Percentiles rank a stretch among this genome's conserved stretches.
Evolutionary conservation across 495 filamentous ascomycete genomes (phyloP).

Genomic region (Penicillium coffeae): DNA sequence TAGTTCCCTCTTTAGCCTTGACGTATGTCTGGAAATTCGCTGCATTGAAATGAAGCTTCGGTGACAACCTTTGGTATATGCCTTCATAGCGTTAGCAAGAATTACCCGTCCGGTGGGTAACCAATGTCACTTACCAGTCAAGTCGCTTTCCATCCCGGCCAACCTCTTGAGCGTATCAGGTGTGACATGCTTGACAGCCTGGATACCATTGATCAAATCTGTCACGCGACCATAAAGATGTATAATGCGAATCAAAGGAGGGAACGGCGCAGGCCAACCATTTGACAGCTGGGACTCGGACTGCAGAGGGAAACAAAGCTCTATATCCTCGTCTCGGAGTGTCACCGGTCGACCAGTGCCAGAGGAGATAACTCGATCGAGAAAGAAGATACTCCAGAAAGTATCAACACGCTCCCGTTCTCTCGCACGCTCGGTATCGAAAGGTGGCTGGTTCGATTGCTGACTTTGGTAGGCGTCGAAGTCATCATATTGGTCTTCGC

Average conservation of each 20-base stretch:
- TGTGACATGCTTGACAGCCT: conserved; percentile 68
- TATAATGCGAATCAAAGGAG: conserved; percentile 74
- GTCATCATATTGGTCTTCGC: conserved; percentile 43
- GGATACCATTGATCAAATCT: conserved; percentile 79
- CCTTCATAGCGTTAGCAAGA: too few relatives aligned
- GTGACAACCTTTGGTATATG: conserved; percentile 73
- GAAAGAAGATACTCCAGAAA: conserved; percentile 82
- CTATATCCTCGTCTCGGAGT: conserved; percentile 75
- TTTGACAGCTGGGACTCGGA: conserved; percentile 52
- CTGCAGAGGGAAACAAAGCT: conserved; percentile 66
- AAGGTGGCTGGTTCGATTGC: conserved; percentile 14
- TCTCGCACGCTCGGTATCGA: conserved; percentile 44
- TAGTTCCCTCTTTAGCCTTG: conserved; percentile 70
- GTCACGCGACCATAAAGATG: conserved; percentile 79
- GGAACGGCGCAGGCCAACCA: conserved; percentile 72
- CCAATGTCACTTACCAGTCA: conserved; percentile 50
- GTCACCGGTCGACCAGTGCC: conserved; percentile 79
- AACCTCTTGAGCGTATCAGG: conserved; percentile 65
- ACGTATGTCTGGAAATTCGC: conserved; percentile 75
- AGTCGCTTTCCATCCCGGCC: conserved; percentile 67
- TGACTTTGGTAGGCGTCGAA: conserved; percentile 24
- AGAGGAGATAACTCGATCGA: conserved; percentile 80
- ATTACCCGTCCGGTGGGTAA: too few relatives aligned
- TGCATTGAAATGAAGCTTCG: conserved; percentile 71
- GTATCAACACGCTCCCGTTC: conserved; percentile 77